phyloP scores from a whole-genome alignment of 2,329 filamentous ascomycete genomes.

The Dactylellina haptotyla region DNA sequence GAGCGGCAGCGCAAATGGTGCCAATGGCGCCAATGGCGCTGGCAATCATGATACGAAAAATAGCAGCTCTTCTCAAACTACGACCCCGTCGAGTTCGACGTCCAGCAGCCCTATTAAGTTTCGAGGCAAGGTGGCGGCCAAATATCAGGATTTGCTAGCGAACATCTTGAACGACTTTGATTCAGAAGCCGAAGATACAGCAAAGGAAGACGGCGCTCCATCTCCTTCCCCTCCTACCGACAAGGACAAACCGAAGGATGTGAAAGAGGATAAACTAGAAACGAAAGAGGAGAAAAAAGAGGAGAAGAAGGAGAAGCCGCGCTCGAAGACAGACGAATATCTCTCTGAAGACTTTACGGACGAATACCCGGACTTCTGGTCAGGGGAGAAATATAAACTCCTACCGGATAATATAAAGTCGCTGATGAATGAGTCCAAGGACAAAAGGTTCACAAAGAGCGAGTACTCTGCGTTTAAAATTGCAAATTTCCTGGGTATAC shows the following conservation, averaged over 20 bases:
- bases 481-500: slow-evolving; percentile 71
- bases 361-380: slow-evolving; percentile 30
- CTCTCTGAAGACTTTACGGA: slow-evolving; percentile 45
- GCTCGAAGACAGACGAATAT: slow-evolving; percentile 45
- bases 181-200: not conserved
- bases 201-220: not conserved
- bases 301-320: not conserved
- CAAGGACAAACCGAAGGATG: not conserved
- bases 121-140: slow-evolving; percentile 60
- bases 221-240: no score
- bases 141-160: slow-evolving; percentile 61
- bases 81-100: no score
- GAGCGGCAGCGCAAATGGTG: not conserved
- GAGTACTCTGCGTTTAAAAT: slow-evolving; percentile 88
- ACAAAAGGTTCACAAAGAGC: slow-evolving; percentile 67
- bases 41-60: no score
- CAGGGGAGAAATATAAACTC: slow-evolving; percentile 5
- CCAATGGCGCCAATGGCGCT: not conserved
- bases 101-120: no score
- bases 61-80: no score
- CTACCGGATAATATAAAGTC: slow-evolving; percentile 8
- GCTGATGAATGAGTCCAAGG: slow-evolving; percentile 39
- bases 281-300: not conserved
- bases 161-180: not conserved
- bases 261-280: not conserved